A percentile compares a stretch with the other conserved stretches of the same genome.
phyloP scores from a whole-genome alignment of 306 rosid species.

The Cucurbita ficifolia region DNA sequence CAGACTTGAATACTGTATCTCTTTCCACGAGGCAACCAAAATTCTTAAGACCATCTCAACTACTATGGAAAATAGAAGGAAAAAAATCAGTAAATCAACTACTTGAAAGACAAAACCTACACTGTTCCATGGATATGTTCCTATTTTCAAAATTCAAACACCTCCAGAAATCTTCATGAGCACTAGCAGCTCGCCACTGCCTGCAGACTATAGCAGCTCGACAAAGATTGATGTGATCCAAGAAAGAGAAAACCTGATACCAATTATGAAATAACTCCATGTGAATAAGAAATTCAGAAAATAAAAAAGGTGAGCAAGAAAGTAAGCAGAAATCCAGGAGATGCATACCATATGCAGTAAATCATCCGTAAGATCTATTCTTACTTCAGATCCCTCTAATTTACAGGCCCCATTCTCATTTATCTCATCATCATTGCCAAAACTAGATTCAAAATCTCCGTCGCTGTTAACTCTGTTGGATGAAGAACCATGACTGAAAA shows the following conservation, averaged over 20 bases:
- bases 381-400: slow-evolving; percentile 49
- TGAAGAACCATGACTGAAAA: slow-evolving; percentile 28
- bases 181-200: slow-evolving; percentile 93
- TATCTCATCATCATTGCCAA: slow-evolving; percentile 36
- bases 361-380: slow-evolving; percentile 97
- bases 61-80: background rate
- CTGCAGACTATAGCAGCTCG: slow-evolving; percentile 85
- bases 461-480: slow-evolving; percentile 23
- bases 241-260: slow-evolving; percentile 81
- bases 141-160: slow-evolving; percentile 78
- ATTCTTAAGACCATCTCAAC: background rate
- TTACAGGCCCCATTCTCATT: slow-evolving; percentile 26
- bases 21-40: background rate
- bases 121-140: slow-evolving; percentile 74
- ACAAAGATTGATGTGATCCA: slow-evolving; percentile 82
- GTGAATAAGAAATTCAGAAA: background rate
- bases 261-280: slow-evolving; percentile 1
- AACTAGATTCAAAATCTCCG: slow-evolving; percentile 19
- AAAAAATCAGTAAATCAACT: background rate
- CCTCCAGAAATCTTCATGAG: slow-evolving; percentile 97
- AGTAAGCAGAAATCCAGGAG: background rate
- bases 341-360: slow-evolving; percentile 77
- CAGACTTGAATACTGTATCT: background rate
- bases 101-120: slow-evolving; percentile 32
- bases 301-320: background rate